A percentile compares a stretch with the other conserved stretches of the same genome.
phyloP scores from a whole-genome alignment of 306 rosid species.

The Castanospermum australe region DNA sequence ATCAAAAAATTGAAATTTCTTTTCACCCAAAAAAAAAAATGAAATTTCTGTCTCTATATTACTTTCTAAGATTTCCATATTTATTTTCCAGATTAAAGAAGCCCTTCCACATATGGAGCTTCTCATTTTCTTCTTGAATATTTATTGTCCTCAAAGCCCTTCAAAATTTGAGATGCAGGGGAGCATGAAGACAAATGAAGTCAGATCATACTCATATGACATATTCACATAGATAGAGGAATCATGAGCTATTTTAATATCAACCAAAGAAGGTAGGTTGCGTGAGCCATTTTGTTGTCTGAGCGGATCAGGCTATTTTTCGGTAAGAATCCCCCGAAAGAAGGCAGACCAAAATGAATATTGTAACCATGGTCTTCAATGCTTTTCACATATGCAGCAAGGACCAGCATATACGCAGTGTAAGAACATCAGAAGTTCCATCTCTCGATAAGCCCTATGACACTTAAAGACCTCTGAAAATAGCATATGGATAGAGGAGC shows the following conservation, averaged over 20 bases:
- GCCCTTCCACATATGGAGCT: slow-evolving; percentile 89
- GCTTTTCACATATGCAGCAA: slow-evolving; percentile 84
- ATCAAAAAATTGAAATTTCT: no score
- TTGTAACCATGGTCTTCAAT: slow-evolving; percentile 95
- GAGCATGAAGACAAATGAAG: slow-evolving; percentile 14
- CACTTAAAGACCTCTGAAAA: not conserved
- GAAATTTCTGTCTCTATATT: not conserved
- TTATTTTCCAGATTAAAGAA: slow-evolving; percentile 87
- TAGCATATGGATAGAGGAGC: not conserved
- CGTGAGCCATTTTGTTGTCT: no score
- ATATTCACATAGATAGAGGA: slow-evolving; percentile 1
- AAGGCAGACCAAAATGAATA: slow-evolving; percentile 89
- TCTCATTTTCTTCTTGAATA: slow-evolving; percentile 86
- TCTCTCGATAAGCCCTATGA: not conserved
- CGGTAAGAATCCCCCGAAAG: slow-evolving; percentile 81
- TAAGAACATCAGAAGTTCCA: slow-evolving; percentile 2
- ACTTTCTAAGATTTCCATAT: slow-evolving; percentile 85
- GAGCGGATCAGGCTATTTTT: slow-evolving; percentile 47
- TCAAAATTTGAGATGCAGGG: slow-evolving; percentile 18
- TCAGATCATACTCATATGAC: not conserved
- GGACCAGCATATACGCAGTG: slow-evolving; percentile 53
- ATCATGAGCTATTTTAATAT: no score
- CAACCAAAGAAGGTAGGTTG: no score
- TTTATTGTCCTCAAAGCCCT: slow-evolving; percentile 93
- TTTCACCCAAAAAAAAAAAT: no score